Evolutionary conservation across 2,329 filamentous ascomycete genomes (phyloP), one percentile per base, ranked within the genome.

Genomic region (Tolypocladium nubicola): DNA sequence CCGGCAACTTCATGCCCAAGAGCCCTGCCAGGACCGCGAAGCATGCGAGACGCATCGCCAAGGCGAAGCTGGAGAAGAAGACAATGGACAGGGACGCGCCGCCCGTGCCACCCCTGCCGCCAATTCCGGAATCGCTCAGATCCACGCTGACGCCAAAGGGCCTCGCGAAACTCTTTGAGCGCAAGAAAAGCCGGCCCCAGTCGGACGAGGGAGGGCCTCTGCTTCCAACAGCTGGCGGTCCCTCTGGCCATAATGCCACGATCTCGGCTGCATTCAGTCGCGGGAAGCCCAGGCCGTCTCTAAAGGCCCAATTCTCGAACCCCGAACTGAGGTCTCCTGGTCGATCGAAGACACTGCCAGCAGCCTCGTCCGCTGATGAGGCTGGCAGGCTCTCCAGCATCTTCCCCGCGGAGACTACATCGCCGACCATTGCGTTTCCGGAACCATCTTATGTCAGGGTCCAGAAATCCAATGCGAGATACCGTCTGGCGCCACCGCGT

Each of bases 101-200:
- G 9, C 64, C 64, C 2, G 63, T 65, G 8, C 66, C 66, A 7
- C 64, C 68, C 6, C 55, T 71, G 9, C 68, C 70, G n/a, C 62
- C 64, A 0, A 70, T 73, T 21, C 68, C 70, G 9, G 69, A 71
- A 53, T 60, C 63, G 3, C 59, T 66, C 19, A 64, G 57, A 55
- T 53, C 61, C 8, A 62, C 61, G 11, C 38, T 63, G 26, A 65
- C 67, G 8, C 61, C 64, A 2, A 68, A 61, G 2, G 61, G 65
- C 35, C 58, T 71, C 11, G 59, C 62, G 9, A 71, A 60, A 45
- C 56, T 73, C 11, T 58, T 69, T 49, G 65, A 64, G 47, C 64
- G 63, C 14, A 67, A 67, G 56, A 58, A 60, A 21, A 66, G 63
- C 40, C 65, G 62, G 21, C 58, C 64, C 23, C 61, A 66, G 10